Conservation (phyloP, 306 rosid species). For the Lupinus albus region DNA sequence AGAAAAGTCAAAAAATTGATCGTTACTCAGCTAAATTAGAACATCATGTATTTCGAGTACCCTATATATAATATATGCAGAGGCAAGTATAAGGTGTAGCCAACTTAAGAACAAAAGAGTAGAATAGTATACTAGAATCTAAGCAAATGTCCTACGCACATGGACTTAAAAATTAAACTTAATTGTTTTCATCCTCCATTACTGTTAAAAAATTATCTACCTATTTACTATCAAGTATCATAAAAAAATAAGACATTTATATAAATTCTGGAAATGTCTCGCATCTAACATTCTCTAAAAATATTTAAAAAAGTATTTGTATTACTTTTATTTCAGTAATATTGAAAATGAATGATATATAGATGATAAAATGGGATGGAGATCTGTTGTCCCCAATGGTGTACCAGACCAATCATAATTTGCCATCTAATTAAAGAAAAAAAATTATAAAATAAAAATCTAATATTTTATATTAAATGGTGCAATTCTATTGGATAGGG, state of each 20-base stretch:
- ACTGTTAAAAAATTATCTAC: neutral
- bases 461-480: too few relatives aligned
- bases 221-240: neutral
- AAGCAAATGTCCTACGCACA: too few relatives aligned
- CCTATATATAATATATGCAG: neutral
- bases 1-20: neutral
- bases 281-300: slow-evolving; percentile 37
- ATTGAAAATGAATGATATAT: too few relatives aligned
- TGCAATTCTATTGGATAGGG: too few relatives aligned
- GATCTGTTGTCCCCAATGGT: too few relatives aligned
- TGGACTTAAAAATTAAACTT: too few relatives aligned
- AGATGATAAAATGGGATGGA: too few relatives aligned
- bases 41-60: neutral
- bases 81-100: neutral
- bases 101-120: neutral
- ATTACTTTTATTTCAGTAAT: too few relatives aligned
- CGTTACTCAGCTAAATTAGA: slow-evolving; percentile 6
- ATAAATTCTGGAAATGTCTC: neutral
- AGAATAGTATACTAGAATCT: neutral
- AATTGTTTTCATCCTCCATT: neutral
- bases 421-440: too few relatives aligned
- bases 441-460: too few relatives aligned
- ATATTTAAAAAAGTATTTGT: too few relatives aligned
- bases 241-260: neutral
- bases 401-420: too few relatives aligned